These are phyloP conservation scores for Neurospora sp. DNA, from an alignment of 495 filamentous ascomycete species.

Conservation along the genomic window DNA sequence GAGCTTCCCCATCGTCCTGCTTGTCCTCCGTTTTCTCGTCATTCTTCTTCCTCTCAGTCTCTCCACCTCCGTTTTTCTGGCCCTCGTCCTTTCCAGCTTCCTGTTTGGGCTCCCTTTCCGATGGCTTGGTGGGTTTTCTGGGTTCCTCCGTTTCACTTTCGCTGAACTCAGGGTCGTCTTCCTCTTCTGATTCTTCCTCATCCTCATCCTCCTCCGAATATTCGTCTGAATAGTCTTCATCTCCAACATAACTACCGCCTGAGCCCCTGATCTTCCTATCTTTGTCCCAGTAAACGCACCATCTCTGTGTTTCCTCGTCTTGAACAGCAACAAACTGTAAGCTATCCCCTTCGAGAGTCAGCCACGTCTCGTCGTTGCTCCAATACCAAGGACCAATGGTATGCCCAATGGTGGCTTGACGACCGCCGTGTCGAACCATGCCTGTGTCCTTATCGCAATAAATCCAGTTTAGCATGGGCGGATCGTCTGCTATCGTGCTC, in stretches of 20 bases:
- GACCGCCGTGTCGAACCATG: conserved; percentile 43
- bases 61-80: conserved; percentile 8
- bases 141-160: conserved; percentile 1
- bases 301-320: conserved; percentile 29
- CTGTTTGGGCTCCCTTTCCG: not conserved
- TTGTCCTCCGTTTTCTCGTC: conserved; percentile 2
- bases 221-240: conserved; percentile 13
- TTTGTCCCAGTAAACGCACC: conserved; percentile 35
- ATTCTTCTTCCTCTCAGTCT: conserved; percentile 2
- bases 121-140: not conserved
- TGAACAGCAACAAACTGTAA: conserved; percentile 32
- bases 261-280: conserved; percentile 17
- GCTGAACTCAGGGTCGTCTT: conserved; percentile 12
- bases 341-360: conserved; percentile 39
- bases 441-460: conserved; percentile 48
- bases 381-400: conserved; percentile 48
- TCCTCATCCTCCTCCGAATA: conserved; percentile 15
- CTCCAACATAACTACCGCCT: not conserved
- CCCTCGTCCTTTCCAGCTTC: not conserved
- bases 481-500: conserved; percentile 46
- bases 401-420: conserved; percentile 37
- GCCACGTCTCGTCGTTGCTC: conserved; percentile 42
- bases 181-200: conserved; percentile 21
- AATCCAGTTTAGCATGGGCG: conserved; percentile 56
- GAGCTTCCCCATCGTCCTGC: not conserved